Evolutionary conservation across 257 asterid species (phyloP).

Genomic region (Petunia secreta): DNA sequence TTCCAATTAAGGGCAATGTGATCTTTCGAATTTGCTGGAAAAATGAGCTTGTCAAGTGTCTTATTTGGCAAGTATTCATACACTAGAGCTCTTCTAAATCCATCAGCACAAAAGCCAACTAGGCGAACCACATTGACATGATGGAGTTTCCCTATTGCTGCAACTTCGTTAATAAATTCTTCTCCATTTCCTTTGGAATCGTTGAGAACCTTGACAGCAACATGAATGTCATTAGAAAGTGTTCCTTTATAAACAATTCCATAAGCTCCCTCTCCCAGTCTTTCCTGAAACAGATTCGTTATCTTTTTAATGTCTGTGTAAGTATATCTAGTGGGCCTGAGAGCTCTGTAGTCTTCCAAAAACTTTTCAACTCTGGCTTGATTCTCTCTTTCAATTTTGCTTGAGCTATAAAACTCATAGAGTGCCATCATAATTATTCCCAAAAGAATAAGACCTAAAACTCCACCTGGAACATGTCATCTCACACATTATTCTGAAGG

Average conservation of each 20-base stretch:
- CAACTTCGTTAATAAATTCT: constrained; percentile 52
- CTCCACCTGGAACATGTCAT: background rate
- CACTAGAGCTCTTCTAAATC: constrained; percentile 39
- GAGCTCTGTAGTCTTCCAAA: constrained; percentile 23
- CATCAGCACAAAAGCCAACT: constrained; percentile 52
- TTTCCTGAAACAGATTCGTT: constrained; percentile 39
- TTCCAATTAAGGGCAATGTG: constrained; percentile 23
- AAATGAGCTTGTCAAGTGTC: constrained; percentile 43
- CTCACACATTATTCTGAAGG: background rate
- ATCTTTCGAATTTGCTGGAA: constrained; percentile 12
- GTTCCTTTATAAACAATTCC: constrained; percentile 48
- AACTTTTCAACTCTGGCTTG: constrained; percentile 40
- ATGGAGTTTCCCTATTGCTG: constrained; percentile 47
- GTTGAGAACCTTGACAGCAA: constrained; percentile 43
- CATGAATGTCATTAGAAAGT: constrained; percentile 40
- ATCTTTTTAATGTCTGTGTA: constrained; percentile 48
- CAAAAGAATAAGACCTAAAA: background rate
- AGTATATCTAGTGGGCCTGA: constrained; percentile 46
- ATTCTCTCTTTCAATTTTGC: constrained; percentile 29
- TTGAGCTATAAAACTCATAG: constrained; percentile 7
- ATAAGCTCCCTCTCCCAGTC: constrained; percentile 50
- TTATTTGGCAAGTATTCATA: constrained; percentile 47
- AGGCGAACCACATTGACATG: constrained; percentile 41
- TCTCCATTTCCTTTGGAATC: constrained; percentile 43
- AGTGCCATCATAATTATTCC: constrained; percentile 23